These are phyloP conservation scores for Plantago ovata DNA, from an alignment of 257 asterid genomes.

Conservation along the genomic window DNA sequence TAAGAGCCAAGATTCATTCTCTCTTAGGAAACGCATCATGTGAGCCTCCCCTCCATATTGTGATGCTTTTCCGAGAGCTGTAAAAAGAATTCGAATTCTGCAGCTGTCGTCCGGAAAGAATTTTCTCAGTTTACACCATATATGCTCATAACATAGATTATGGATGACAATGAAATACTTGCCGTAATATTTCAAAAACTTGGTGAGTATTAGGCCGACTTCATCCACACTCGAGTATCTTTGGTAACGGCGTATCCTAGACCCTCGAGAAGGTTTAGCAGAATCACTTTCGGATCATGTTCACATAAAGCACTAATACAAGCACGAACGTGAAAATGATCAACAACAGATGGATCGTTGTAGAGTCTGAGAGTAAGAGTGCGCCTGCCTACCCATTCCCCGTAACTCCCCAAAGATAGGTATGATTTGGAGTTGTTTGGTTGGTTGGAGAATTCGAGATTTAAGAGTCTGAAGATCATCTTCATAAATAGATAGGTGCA, in stretches of 20 bases:
- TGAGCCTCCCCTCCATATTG: neutral
- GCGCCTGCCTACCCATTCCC: neutral
- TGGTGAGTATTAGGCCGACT: neutral
- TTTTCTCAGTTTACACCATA: neutral
- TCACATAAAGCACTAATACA: neutral
- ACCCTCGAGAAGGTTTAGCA: neutral
- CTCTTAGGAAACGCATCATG: neutral
- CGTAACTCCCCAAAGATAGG: neutral
- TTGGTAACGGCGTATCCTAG: neutral
- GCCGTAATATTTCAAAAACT: neutral
- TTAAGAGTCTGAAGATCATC: neutral
- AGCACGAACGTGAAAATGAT: neutral
- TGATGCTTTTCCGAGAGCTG: neutral
- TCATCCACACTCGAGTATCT: neutral
- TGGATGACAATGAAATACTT: constrained; percentile 1
- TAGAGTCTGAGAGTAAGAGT: neutral
- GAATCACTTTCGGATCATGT: neutral
- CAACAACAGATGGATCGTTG: neutral
- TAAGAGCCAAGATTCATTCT: neutral
- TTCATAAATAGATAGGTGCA: neutral
- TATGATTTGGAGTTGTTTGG: neutral
- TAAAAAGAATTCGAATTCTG: neutral
- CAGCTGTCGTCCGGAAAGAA: neutral
- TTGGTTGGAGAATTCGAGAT: neutral
- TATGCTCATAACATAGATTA: neutral